Conservation (phyloP, 768 basidiomycete species). For the Collybia mongolica region DNA sequence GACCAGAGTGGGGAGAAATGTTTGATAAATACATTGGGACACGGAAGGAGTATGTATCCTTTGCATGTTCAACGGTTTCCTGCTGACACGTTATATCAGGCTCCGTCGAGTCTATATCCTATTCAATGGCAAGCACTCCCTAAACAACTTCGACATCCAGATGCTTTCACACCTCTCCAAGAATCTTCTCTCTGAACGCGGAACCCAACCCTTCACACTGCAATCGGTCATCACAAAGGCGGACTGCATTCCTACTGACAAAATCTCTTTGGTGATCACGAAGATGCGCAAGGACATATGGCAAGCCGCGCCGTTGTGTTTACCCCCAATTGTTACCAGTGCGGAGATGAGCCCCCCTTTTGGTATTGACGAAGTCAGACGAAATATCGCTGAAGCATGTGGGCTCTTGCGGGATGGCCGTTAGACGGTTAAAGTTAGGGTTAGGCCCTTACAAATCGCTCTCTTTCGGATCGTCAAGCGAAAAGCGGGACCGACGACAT, state of each 20-base stretch:
- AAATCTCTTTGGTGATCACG: constrained; percentile 33
- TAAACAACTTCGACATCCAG: constrained; percentile 52
- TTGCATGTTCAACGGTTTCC: neutral
- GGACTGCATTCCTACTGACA: constrained; percentile 44
- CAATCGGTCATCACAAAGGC: constrained; percentile 76
- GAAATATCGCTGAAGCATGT: constrained; percentile 62
- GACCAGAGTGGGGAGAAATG: constrained; percentile 71
- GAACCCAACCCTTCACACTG: constrained; percentile 50
- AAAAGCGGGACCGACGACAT: no score
- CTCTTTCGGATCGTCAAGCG: no score
- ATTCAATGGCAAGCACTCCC: constrained; percentile 64
- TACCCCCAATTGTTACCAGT: constrained; percentile 65
- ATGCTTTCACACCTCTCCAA: constrained; percentile 60
- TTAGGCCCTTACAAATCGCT: no score
- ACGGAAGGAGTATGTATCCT: constrained; percentile 54
- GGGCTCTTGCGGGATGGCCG: constrained; percentile 22
- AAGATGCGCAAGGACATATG: constrained; percentile 52
- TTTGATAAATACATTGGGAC: constrained; percentile 64
- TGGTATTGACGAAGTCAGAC: constrained; percentile 56
- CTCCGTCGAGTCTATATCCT: constrained; percentile 70
- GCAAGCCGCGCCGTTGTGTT: constrained; percentile 55
- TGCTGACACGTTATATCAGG: constrained; percentile 32
- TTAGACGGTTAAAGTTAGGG: no score
- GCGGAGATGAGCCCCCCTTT: constrained; percentile 44
- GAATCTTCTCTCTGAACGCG: constrained; percentile 35